These are phyloP conservation scores for Thuja plicata DNA, from an alignment of 83 land plant genomes.

Conservation along the genomic window DNA sequence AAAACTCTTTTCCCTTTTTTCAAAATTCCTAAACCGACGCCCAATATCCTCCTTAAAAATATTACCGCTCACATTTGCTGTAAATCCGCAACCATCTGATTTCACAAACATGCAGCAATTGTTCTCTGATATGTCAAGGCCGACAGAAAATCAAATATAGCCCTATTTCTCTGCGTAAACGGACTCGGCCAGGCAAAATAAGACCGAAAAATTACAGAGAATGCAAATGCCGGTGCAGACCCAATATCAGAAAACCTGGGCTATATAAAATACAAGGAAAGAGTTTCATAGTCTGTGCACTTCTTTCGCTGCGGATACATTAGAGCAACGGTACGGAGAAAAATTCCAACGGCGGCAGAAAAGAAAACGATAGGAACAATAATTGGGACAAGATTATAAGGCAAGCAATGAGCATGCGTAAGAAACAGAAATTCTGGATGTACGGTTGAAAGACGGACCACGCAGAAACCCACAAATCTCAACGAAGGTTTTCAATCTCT, in stretches of 20 bases:
- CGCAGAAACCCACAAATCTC: neutral
- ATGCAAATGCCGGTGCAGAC: neutral
- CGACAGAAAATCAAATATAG: neutral
- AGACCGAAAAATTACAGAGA: neutral
- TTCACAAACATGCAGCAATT: neutral
- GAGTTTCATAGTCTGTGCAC: neutral
- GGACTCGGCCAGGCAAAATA: neutral
- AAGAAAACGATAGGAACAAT: neutral
- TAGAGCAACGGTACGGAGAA: neutral
- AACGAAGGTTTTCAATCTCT: too few species aligned
- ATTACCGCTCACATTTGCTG: neutral
- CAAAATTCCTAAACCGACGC: too few species aligned
- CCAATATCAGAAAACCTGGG: neutral
- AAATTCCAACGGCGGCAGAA: neutral
- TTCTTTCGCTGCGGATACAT: neutral
- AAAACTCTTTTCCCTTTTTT: too few species aligned
- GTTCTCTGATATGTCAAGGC: neutral
- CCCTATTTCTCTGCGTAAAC: neutral
- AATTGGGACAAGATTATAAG: neutral
- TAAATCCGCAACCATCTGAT: too few species aligned
- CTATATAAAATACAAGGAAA: neutral
- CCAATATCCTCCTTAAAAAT: neutral
- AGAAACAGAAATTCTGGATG: neutral
- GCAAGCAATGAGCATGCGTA: neutral
- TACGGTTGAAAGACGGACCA: neutral